phyloP scores from a whole-genome alignment of 352 stramenopile genomes.

The Phytopythium helicoides region DNA sequence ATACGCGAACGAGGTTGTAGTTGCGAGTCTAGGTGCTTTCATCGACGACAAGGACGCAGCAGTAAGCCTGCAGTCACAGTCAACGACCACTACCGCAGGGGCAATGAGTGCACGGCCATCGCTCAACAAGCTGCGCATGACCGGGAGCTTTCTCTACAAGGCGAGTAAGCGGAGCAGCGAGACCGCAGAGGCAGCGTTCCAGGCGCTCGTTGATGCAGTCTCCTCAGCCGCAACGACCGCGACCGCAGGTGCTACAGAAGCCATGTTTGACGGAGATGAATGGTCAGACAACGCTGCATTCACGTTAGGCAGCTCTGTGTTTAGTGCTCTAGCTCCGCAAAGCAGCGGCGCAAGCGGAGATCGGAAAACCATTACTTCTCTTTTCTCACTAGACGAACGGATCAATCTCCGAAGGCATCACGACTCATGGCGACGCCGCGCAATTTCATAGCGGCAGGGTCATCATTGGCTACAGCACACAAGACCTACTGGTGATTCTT shows the following conservation, averaged over 20 bases:
- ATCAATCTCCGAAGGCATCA: slow-evolving; percentile 50
- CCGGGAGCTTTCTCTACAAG: slow-evolving; percentile 66
- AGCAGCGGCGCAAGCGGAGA: slow-evolving; percentile 16
- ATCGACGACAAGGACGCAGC: slow-evolving; percentile 30
- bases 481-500: slow-evolving; percentile 22
- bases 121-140: slow-evolving; percentile 54
- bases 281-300: slow-evolving; percentile 41
- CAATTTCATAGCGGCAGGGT: slow-evolving; percentile 27
- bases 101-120: slow-evolving; percentile 30
- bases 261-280: slow-evolving; percentile 51
- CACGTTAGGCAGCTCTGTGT: slow-evolving; percentile 26
- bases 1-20: slow-evolving; percentile 67
- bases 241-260: slow-evolving; percentile 24
- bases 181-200: slow-evolving; percentile 70
- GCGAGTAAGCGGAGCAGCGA: slow-evolving; percentile 63
- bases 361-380: slow-evolving; percentile 38
- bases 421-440: slow-evolving; percentile 49
- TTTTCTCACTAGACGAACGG: slow-evolving; percentile 66
- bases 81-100: slow-evolving; percentile 15
- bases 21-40: slow-evolving; percentile 36
- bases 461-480: slow-evolving; percentile 9
- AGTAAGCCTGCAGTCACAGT: slow-evolving; percentile 10
- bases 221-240: slow-evolving; percentile 44
- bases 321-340: slow-evolving; percentile 12
- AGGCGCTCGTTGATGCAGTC: slow-evolving; percentile 62